Conservation (phyloP, 768 basidiomycete genomes). For the Daedalea quercina region DNA sequence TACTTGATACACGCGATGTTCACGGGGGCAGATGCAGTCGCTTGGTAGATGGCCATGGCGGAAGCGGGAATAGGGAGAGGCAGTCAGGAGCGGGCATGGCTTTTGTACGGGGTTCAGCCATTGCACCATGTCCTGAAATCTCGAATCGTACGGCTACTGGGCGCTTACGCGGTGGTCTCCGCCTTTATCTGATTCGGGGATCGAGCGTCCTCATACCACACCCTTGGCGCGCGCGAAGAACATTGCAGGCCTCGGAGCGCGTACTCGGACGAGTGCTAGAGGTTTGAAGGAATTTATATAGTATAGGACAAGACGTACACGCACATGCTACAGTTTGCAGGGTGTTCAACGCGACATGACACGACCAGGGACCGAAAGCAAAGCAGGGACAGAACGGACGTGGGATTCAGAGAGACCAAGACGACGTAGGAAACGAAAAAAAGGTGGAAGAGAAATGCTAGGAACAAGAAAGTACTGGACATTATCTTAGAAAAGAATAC, state of each 20-base stretch:
- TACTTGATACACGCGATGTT: slow-evolving; percentile 99
- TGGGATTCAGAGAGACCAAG: slow-evolving; percentile 7
- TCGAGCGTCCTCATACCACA: not conserved
- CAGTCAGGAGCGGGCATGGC: slow-evolving; percentile 6
- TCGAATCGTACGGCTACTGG: slow-evolving; percentile 17
- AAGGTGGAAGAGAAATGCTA: slow-evolving; percentile 7
- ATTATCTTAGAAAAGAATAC: slow-evolving; percentile 8
- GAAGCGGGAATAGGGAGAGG: slow-evolving; percentile 5
- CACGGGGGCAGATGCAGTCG: slow-evolving; percentile 88
- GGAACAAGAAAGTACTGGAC: slow-evolving; percentile 1
- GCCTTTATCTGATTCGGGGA: not conserved
- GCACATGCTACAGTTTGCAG: slow-evolving; percentile 35
- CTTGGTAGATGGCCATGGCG: slow-evolving; percentile 64
- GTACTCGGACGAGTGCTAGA: not conserved
- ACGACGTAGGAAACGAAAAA: slow-evolving; percentile 9
- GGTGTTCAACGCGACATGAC: slow-evolving; percentile 21
- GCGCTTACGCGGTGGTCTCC: not conserved
- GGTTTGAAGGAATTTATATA: slow-evolving; percentile 16
- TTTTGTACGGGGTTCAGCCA: slow-evolving; percentile 1
- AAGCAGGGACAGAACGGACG: slow-evolving; percentile 9
- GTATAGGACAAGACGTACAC: slow-evolving; percentile 31
- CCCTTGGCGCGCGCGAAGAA: too few relatives aligned
- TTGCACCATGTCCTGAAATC: slow-evolving; percentile 20
- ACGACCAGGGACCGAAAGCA: slow-evolving; percentile 18
- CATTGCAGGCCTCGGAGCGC: too few relatives aligned